Conservation (phyloP, 2,329 filamentous ascomycete species). For the Nectriaceae sp. region DNA sequence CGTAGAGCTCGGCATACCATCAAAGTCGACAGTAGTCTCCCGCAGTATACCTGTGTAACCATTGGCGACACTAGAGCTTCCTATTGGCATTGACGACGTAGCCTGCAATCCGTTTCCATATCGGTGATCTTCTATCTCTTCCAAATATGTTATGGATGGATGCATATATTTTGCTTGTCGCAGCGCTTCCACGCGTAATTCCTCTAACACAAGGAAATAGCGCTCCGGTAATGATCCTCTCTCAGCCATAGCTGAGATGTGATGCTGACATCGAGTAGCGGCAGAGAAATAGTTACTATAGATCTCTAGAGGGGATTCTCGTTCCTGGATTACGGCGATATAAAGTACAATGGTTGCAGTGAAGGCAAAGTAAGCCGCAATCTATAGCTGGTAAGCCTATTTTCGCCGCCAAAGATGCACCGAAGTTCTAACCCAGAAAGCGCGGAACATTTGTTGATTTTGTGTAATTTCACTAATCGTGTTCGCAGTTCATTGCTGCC, state of each 20-base stretch:
- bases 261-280: constrained; percentile 41
- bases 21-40: constrained; percentile 21
- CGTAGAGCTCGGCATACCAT: constrained; percentile 19
- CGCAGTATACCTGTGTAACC: constrained; percentile 25
- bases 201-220: constrained; percentile 44
- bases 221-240: constrained; percentile 41
- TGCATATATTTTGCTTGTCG: constrained; percentile 23
- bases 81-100: constrained; percentile 7
- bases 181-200: constrained; percentile 30
- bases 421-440: constrained; percentile 19
- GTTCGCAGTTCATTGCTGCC: constrained; percentile 43
- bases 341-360: constrained; percentile 47
- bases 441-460: constrained; percentile 11
- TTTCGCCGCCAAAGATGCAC: constrained; percentile 20
- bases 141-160: constrained; percentile 9
- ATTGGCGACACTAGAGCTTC: constrained; percentile 15
- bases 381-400: constrained; percentile 27
- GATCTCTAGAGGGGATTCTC: constrained; percentile 24
- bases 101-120: constrained; percentile 16
- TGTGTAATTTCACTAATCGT: constrained; percentile 34
- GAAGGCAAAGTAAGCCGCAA: constrained; percentile 46
- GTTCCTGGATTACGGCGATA: constrained; percentile 44
- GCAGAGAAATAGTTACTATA: constrained; percentile 35
- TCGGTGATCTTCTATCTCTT: background rate
- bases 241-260: constrained; percentile 39